Evolutionary conservation across 305 asterid species (phyloP).

Genomic region (Fraxinus ornus): DNA sequence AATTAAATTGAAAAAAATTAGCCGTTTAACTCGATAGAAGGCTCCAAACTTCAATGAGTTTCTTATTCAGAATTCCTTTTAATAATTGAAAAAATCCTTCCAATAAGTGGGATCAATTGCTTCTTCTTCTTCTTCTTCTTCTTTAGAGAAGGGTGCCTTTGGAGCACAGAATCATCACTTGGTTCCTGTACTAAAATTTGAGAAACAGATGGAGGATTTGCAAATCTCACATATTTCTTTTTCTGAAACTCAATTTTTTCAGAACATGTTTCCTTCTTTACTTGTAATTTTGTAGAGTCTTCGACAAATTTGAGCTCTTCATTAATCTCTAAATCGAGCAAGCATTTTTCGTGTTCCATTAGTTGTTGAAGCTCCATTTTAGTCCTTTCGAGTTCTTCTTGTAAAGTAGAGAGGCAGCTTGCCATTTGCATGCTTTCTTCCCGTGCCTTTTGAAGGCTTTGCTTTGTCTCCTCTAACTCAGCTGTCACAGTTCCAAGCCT

Average conservation of each 20-base stretch:
- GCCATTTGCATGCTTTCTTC: slow-evolving; percentile 68
- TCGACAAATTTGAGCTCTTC: slow-evolving; percentile 56
- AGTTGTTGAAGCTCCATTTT: slow-evolving; percentile 56
- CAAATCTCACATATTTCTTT: slow-evolving; percentile 70
- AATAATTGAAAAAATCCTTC: slow-evolving; percentile 61
- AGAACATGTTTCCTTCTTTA: slow-evolving; percentile 26
- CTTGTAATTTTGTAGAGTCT: slow-evolving; percentile 25
- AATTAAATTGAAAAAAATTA: not conserved
- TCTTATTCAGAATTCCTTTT: slow-evolving; percentile 35
- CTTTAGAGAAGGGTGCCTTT: slow-evolving; percentile 65
- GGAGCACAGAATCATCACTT: slow-evolving; percentile 35
- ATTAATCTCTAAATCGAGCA: slow-evolving; percentile 24
- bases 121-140: slow-evolving; percentile 64
- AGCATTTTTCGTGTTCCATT: slow-evolving; percentile 27
- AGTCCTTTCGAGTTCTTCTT: slow-evolving; percentile 65
- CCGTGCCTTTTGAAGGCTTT: slow-evolving; percentile 60
- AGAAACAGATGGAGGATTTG: slow-evolving; percentile 42
- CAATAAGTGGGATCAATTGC: slow-evolving; percentile 54
- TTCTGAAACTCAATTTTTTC: slow-evolving; percentile 43
- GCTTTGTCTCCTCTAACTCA: slow-evolving; percentile 74
- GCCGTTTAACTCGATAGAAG: not conserved
- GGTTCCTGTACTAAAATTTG: slow-evolving; percentile 36
- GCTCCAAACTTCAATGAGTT: not conserved
- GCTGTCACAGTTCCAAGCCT: slow-evolving; percentile 16
- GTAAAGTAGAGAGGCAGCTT: slow-evolving; percentile 52